phyloP scores from a whole-genome alignment of 345 rosid species.

The Toxicodendron radicans region DNA sequence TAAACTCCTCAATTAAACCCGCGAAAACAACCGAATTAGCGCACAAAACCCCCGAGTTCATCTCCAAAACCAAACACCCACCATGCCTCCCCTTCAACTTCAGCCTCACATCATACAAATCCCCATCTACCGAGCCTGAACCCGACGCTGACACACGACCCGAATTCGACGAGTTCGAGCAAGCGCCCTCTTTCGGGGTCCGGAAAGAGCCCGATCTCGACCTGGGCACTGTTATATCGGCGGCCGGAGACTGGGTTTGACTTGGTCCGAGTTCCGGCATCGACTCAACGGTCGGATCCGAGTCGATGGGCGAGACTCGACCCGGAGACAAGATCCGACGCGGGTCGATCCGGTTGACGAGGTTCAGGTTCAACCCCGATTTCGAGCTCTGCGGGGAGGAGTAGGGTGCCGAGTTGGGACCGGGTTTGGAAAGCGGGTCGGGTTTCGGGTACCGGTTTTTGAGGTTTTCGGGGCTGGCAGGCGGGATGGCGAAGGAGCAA shows the following conservation, averaged over 20 bases:
- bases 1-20: constrained; percentile 44
- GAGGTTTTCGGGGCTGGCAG: constrained; percentile 73
- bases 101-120: constrained; percentile 63
- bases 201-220: constrained; percentile 44
- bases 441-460: constrained; percentile 33
- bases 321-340: constrained; percentile 95
- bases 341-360: constrained; percentile 83
- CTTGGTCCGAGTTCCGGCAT: constrained; percentile 23
- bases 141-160: constrained; percentile 31
- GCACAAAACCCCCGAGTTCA: constrained; percentile 61
- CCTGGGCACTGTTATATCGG: constrained; percentile 25
- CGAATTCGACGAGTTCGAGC: constrained; percentile 15
- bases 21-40: constrained; percentile 65
- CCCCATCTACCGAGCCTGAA: constrained; percentile 21
- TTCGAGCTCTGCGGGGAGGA: constrained; percentile 79
- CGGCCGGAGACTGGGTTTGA: constrained; percentile 23
- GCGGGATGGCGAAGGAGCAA: constrained; percentile 71
- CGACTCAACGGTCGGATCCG: constrained; percentile 39
- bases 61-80: constrained; percentile 63
- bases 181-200: constrained; percentile 28
- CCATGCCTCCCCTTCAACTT: constrained; percentile 71
- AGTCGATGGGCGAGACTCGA: constrained; percentile 91
- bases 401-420: constrained; percentile 48
- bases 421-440: constrained; percentile 37
- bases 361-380: constrained; percentile 49